phyloP scores from a whole-genome alignment of 2,329 filamentous ascomycete species.

The Botrytis byssoidea region DNA sequence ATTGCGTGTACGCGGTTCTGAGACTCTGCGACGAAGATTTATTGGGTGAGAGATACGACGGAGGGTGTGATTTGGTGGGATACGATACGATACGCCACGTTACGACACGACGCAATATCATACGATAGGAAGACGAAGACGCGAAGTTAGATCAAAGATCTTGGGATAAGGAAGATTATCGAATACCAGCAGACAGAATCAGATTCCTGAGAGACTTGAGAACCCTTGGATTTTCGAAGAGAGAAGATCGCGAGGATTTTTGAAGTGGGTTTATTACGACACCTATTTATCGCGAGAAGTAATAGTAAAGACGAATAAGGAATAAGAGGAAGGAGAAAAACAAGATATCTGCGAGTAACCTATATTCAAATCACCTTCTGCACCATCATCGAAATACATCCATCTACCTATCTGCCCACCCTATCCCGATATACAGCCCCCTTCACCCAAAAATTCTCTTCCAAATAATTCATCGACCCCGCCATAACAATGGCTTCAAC shows the following conservation, averaged over 20 bases:
- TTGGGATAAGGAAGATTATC: not conserved
- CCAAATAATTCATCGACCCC: not conserved
- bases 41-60: not conserved
- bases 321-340: not conserved
- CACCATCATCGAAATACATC: not conserved
- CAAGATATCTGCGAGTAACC: not conserved
- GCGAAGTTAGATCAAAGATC: not conserved
- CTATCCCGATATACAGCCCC: not conserved
- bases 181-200: not conserved
- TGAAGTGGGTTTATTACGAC: not conserved
- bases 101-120: not conserved
- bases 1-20: not conserved
- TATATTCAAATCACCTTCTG: not conserved
- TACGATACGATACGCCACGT: not conserved
- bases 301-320: not conserved
- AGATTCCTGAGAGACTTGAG: not conserved
- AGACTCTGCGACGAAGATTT: not conserved
- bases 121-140: not conserved
- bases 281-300: not conserved
- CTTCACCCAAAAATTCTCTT: too few species aligned
- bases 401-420: not conserved
- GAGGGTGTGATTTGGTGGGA: not conserved
- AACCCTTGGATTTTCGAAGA: not conserved
- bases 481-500: not conserved
- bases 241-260: not conserved